Evolutionary conservation across 2,329 filamentous ascomycete genomes (phyloP).

Genomic region (Stachybotrys chartarum): DNA sequence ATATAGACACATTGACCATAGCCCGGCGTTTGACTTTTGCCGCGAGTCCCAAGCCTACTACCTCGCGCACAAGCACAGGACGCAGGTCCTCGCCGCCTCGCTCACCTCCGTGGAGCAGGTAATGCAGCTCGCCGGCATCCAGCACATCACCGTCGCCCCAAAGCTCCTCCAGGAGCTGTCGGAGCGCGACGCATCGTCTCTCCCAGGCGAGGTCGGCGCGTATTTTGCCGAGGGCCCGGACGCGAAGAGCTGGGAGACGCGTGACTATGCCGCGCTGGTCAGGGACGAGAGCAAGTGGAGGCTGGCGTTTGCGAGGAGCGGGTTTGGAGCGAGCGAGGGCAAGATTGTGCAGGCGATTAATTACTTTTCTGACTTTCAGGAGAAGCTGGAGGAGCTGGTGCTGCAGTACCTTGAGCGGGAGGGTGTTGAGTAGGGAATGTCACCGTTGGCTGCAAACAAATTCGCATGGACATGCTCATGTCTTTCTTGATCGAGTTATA

Average conservation of each 20-base stretch:
- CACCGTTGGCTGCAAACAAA: too few species aligned
- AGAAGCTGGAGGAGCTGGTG: conserved; percentile 37
- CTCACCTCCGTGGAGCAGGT: conserved; percentile 51
- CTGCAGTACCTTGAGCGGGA: conserved; percentile 12
- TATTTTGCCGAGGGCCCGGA: conserved; percentile 22
- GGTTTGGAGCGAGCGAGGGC: conserved; percentile 37
- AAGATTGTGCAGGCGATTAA: conserved; percentile 50
- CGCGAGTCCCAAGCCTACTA: conserved; percentile 47
- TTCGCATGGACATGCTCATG: too few species aligned
- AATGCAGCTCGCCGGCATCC: conserved; percentile 48
- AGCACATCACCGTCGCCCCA: conserved; percentile 54
- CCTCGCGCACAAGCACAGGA: conserved; percentile 28
- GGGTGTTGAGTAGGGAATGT: too few species aligned
- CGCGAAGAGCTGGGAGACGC: conserved; percentile 15
- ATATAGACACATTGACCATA: conserved; percentile 36
- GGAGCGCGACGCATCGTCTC: conserved; percentile 21
- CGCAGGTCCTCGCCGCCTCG: conserved; percentile 48
- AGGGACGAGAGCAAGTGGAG: conserved; percentile 40
- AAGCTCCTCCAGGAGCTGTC: conserved; percentile 40
- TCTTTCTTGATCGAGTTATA: too few species aligned
- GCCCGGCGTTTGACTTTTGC: conserved; percentile 43
- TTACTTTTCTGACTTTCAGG: conserved; percentile 50
- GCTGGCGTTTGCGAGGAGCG: conserved; percentile 41
- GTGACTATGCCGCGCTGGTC: conserved; percentile 11
- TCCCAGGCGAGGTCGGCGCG: conserved; percentile 18